Evolutionary conservation across 2,329 filamentous ascomycete species (phyloP), one percentile per base, ranked within the genome.

Genomic region (Elsinoe perseae): DNA sequence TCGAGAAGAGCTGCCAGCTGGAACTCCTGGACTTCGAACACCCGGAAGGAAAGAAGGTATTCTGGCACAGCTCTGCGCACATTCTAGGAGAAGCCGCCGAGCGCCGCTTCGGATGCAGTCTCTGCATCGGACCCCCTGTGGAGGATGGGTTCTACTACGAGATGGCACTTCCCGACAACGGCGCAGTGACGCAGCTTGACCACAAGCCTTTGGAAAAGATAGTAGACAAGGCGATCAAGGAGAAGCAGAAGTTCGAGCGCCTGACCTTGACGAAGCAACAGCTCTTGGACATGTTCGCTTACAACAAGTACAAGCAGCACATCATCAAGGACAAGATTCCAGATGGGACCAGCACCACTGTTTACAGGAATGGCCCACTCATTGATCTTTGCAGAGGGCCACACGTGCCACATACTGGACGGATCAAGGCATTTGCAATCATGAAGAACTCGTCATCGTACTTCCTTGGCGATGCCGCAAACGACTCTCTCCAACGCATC

Each of bases 231-330:
- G 90, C 93, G 61, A 88, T 95, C 73, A 96, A 96, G 78, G 91
- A 96, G 74, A 95, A 95, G 79, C 92, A 97, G 73, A 85, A 85
- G 53, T 97, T 97, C 69, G 87, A 96, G 77, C 84, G 93, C 58
- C 77, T 97, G 48, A 86, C 86, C 61, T 81, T 96, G 68, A 87
- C 87, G 62, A 97, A 97, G 75, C 87, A 92, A 56, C 85, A 97
- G 63, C 80, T 97, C 52, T 81, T 93, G 54, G 89, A 95, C 70
- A 95, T 97, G 88, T 97, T 97, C 77, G 83, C 84, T 65, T 95
- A 95, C 79, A 96, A 95, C 80, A 93, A 93, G 71, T 97, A 95
- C 79, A 97, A 98, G 81, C 84, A 95, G 70, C 88, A 96, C 72
- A 95, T 97, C 72, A 97, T 98, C 75, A 86, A 89, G 65, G 87